Evolutionary conservation across 2,329 filamentous ascomycete species (phyloP).

Genomic region (Talaromyces funiculosus): DNA sequence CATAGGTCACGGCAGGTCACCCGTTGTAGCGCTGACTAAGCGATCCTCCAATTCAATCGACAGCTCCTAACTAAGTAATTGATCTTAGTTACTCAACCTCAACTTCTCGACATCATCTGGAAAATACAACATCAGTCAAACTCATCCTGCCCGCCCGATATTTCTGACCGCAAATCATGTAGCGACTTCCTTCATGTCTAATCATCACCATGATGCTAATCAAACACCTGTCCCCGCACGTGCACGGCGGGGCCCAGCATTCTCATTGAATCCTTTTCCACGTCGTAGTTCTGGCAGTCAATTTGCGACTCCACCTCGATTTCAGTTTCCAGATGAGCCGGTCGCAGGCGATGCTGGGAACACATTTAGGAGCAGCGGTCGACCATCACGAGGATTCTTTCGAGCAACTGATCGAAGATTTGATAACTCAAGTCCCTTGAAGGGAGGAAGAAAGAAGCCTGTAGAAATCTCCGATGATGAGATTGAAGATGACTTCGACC

Average conservation of each 20-base stretch:
- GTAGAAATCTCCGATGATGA: neutral
- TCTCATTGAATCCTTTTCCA: conserved; percentile 5
- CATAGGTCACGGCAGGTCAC: no score
- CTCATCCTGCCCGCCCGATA: neutral
- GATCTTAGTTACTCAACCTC: neutral
- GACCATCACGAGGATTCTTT: neutral
- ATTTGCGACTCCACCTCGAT: conserved; percentile 14
- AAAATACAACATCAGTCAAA: neutral
- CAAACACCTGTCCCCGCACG: neutral
- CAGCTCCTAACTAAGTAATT: neutral
- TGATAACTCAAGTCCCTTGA: neutral
- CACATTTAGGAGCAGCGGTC: neutral
- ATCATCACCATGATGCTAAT: neutral
- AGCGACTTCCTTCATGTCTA: neutral
- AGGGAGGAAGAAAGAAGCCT: neutral
- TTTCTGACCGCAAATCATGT: neutral
- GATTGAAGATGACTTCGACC: conserved; percentile 6
- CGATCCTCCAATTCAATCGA: neutral
- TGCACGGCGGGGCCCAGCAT: conserved; percentile 9
- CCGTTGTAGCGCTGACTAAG: neutral
- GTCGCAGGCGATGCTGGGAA: neutral
- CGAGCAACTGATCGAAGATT: neutral
- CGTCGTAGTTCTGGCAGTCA: conserved; percentile 4
- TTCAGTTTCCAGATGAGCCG: conserved; percentile 6
- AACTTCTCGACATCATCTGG: neutral